These are phyloP conservation scores for Oryza meyeriana DNA, from an alignment of 176 grass and related monocot species.

Conservation along the genomic window DNA sequence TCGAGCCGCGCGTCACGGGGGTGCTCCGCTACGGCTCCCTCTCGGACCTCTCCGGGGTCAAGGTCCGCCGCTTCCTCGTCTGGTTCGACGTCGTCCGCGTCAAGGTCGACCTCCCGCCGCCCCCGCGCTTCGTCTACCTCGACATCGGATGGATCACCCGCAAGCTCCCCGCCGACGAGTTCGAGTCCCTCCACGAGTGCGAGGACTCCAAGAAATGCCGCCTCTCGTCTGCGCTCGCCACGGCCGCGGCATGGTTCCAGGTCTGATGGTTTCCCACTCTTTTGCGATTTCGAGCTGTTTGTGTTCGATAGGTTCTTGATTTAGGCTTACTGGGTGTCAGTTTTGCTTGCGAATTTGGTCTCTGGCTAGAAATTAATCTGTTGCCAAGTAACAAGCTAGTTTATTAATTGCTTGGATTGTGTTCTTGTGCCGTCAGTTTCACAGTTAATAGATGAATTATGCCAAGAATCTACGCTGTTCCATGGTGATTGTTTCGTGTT, in stretches of 20 bases:
- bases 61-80: conserved; percentile 68
- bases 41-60: conserved; percentile 38
- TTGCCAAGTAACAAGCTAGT: not conserved
- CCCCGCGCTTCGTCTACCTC: conserved; percentile 55
- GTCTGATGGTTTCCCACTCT: conserved; percentile 4
- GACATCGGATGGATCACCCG: conserved; percentile 76
- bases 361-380: not conserved
- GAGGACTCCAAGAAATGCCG: conserved; percentile 36
- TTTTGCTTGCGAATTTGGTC: not conserved
- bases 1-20: conserved; percentile 38
- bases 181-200: conserved; percentile 62
- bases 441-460: not conserved
- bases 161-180: conserved; percentile 57
- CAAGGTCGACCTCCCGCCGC: conserved; percentile 74
- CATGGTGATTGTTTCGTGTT: conserved; percentile 2
- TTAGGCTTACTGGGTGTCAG: not conserved
- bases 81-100: conserved; percentile 60
- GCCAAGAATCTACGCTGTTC: not conserved
- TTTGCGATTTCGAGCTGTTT: not conserved
- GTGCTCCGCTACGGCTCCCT: conserved; percentile 60
- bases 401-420: not conserved
- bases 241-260: conserved; percentile 39
- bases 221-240: conserved; percentile 40
- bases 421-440: not conserved
- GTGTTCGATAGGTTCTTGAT: not conserved